Conservation (phyloP, 345 rosid species). For the Populus ilicifolia region DNA sequence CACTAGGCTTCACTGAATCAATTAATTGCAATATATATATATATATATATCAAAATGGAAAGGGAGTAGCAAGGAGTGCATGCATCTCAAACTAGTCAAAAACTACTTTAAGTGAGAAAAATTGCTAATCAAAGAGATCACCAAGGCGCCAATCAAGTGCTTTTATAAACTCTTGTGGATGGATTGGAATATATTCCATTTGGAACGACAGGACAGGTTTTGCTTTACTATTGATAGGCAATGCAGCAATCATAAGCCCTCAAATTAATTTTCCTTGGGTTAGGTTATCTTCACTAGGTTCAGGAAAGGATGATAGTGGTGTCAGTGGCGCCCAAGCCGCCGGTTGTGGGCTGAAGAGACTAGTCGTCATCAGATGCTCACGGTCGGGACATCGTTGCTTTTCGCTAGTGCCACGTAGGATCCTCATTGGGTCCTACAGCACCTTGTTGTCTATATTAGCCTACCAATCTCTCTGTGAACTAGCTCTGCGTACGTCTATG, state of each 20-base stretch:
- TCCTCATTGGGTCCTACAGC: conserved; percentile 11
- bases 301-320: not conserved
- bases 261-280: not conserved
- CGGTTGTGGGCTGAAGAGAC: conserved; percentile 20
- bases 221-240: not conserved
- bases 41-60: no score
- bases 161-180: not conserved
- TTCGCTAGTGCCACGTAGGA: conserved; percentile 24
- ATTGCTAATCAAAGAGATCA: not conserved
- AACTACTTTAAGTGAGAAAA: not conserved
- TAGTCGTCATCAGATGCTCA: conserved; percentile 27
- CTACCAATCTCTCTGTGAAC: not conserved
- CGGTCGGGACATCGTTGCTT: conserved; percentile 8
- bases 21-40: not conserved
- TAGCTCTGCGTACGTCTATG: not conserved
- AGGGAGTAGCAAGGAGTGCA: not conserved
- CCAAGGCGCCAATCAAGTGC: not conserved
- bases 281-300: not conserved
- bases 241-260: not conserved
- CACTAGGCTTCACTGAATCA: not conserved
- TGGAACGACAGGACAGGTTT: not conserved
- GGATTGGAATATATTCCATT: not conserved
- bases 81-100: not conserved
- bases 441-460: not conserved
- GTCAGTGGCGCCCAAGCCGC: conserved; percentile 22